Base-by-base conservation (phyloP, 257 asterid genomes). In the Galeopsis tetrahit region DNA sequence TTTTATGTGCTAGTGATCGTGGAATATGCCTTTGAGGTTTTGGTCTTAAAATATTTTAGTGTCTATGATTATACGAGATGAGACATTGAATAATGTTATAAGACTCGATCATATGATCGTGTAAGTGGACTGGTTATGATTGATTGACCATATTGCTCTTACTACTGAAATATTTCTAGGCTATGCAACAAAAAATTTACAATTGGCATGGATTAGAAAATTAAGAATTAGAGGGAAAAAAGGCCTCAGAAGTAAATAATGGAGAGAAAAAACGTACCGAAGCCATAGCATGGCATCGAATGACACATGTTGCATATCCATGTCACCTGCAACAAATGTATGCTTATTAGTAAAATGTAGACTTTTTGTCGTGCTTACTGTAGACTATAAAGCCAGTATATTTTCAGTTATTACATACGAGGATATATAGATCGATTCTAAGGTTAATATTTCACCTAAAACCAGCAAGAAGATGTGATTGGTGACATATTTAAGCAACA, bases 261-360 rank as follows among this genome's bases (percentile, higher is more conserved):
- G 74, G 8, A 40, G 28, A 21, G 1, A 21, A 7, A 53, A 14
- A 40, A 49, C 59, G 15, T 81, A 81, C 85, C 80, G 15, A 77
- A 81, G 58, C 82, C 82, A 52, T 58, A 74, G 42, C 82, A 48
- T 9, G 82, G 72, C 42, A 38, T 77, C 40, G 31, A 10, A 7
- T 69, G 70, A 60, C 85, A 81, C 36, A 77, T 63, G 52, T 53
- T 58, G 35, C 85, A 81, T 36, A 36, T 58, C 82, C 85, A 77
- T 42, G 44, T 61, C 2, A 55, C 75, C 85, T 81, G 82, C 79
- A 81, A 76, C 40, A 63, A 5, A 49, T 7, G 36, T 46, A 49
- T 7, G n/a, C 61, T 49, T 15, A 21, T 21, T 21, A 21, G 28
- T 0, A 21, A 21, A 21, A 21, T 21, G 28, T 21, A 21, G 28